These are phyloP conservation scores for Ceratocystis eucalypticola DNA, from an alignment of 2,329 filamentous ascomycete genomes.

Conservation along the genomic window DNA sequence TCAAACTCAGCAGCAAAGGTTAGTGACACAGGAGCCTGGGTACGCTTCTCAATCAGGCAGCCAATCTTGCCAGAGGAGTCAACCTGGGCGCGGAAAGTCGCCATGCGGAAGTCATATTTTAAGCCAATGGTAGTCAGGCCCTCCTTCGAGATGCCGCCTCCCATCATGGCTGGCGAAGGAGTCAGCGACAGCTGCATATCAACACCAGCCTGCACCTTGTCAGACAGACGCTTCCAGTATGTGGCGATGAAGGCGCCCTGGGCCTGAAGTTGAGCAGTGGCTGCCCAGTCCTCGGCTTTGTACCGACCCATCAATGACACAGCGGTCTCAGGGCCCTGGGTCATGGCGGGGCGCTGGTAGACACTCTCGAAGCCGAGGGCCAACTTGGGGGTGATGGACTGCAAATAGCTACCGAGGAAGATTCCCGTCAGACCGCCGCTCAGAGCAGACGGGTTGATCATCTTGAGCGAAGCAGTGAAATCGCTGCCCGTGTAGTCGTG, in stretches of 20 bases:
- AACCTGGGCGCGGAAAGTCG: conserved; percentile 87
- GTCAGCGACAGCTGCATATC: conserved; percentile 83
- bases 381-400: conserved; percentile 77
- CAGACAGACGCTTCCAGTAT: conserved; percentile 86
- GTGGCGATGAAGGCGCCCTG: conserved; percentile 80
- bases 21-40: conserved; percentile 81
- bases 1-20: conserved; percentile 96
- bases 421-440: conserved; percentile 91
- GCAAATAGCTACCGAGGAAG: conserved; percentile 88
- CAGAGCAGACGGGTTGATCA: conserved; percentile 85
- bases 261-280: conserved; percentile 75
- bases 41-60: conserved; percentile 87
- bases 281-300: conserved; percentile 85
- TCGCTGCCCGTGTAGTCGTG: conserved; percentile 90
- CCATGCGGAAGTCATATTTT: conserved; percentile 96
- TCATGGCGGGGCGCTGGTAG: conserved; percentile 77
- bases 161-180: conserved; percentile 49
- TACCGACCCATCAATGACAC: conserved; percentile 86
- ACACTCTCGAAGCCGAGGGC: conserved; percentile 83
- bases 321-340: conserved; percentile 77
- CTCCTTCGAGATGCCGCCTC: conserved; percentile 71
- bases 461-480: conserved; percentile 86
- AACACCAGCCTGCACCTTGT: conserved; percentile 91
- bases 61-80: conserved; percentile 90
- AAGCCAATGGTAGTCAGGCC: conserved; percentile 82